Base-by-base conservation (phyloP, 345 rosid genomes). In the Eutrema heterophyllum region DNA sequence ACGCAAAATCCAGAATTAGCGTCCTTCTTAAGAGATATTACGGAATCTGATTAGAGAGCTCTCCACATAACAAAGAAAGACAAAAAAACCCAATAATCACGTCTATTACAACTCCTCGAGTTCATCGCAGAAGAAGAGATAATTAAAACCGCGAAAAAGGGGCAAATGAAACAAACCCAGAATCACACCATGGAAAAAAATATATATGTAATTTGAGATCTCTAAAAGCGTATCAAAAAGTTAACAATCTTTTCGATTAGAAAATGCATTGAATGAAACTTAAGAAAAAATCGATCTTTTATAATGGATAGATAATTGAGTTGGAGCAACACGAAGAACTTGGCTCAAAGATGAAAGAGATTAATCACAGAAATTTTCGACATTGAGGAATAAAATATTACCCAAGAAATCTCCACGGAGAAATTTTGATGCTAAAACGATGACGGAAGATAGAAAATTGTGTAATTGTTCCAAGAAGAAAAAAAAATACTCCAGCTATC, bases 321-420 rank as follows among this genome's bases (percentile, higher is more conserved):
- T 64, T 55, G 6, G 58, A 55, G 58, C 40, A 55, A 35, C 14
- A 55, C 9, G 45, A 46, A 21, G 64, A 53, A 33, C 29, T 43
- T 43, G 11, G 35, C 21, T 29, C 52, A 38, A 39, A 71, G 21
- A 2, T 59, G 3, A 18, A 18, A 12, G 1, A 54, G 1, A 54
- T n/a, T 54, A 46, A 67, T 49, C 78, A 67, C 48, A 9, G 18
- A 74, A 30, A 56, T 29, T 30, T 30, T 74, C 14, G 50, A 67
- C 67, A 57, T n/a, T 48, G 6, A 48, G 16, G 74, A 59, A 67
- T 21, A 21, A 50, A 27, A 4, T 39, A 30, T 29, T 67, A 74
- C 67, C 72, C 4, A 74, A 57, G 16, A 49, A 57, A 29, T 66
- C 71, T 55, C 72, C 18, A 2, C 26, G 59, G 59, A 55, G 57